A percentile compares a stretch with the other conserved stretches of the same genome.
phyloP scores from a whole-genome alignment of 2,329 filamentous ascomycete genomes.

The Dactylellina parvicollis region DNA sequence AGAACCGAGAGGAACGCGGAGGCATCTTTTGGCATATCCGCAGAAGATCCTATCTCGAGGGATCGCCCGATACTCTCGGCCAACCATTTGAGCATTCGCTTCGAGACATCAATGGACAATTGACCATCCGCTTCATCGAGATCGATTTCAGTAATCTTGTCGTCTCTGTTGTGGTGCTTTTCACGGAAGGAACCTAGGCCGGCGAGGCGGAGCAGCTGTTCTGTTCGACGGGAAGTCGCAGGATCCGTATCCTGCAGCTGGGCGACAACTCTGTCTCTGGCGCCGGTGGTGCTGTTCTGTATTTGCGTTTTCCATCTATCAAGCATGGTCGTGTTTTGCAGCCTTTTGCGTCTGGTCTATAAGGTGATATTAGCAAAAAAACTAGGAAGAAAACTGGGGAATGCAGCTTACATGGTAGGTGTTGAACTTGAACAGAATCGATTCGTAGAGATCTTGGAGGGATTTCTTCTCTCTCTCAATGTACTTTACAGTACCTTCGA shows the following conservation, averaged over 20 bases:
- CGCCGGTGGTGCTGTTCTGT: slow-evolving; percentile 51
- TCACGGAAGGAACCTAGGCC: slow-evolving; percentile 63
- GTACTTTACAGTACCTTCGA: slow-evolving; percentile 72
- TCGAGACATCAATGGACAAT: slow-evolving; percentile 85
- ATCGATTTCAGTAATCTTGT: slow-evolving; percentile 57
- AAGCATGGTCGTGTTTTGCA: slow-evolving; percentile 60
- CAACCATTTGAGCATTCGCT: slow-evolving; percentile 97
- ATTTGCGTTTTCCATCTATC: slow-evolving; percentile 56
- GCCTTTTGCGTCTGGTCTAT: slow-evolving; percentile 75
- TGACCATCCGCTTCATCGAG: slow-evolving; percentile 79
- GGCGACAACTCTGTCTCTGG: slow-evolving; percentile 55
- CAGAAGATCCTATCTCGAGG: slow-evolving; percentile 85
- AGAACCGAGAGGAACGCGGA: slow-evolving; percentile 53
- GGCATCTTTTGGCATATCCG: slow-evolving; percentile 70
- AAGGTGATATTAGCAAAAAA: slow-evolving; percentile 1
- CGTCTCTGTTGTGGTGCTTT: slow-evolving; percentile 62
- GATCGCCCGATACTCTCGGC: slow-evolving; percentile 92
- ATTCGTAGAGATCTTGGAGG: slow-evolving; percentile 85
- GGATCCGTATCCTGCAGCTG: slow-evolving; percentile 51
- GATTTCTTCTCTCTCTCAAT: slow-evolving; percentile 75
- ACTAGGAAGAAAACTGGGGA: background rate
- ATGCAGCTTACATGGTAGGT: slow-evolving; percentile 75
- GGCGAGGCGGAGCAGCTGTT: slow-evolving; percentile 88
- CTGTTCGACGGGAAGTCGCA: slow-evolving; percentile 76
- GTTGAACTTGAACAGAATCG: slow-evolving; percentile 93